These are phyloP conservation scores for Phaeodactylum tricornutum DNA, from an alignment of 108 stramenopile species.

Conservation along the genomic window DNA sequence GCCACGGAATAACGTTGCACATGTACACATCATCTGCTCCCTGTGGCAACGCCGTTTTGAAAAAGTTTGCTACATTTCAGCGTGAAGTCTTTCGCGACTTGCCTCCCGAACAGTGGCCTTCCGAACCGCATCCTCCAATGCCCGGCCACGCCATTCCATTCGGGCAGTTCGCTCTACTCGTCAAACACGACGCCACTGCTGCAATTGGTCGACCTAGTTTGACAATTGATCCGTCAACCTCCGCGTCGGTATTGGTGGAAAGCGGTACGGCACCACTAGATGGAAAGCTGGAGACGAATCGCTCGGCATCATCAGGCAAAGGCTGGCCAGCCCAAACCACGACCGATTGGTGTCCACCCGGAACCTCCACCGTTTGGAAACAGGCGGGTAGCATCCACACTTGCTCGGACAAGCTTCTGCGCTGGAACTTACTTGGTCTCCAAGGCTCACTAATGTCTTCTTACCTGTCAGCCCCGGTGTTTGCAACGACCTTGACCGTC, in stretches of 20 bases:
- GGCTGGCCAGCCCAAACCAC: slow-evolving; percentile 53
- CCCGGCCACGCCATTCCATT: slow-evolving; percentile 45
- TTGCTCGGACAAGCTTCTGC: slow-evolving; percentile 73
- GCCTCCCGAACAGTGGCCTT: slow-evolving; percentile 70
- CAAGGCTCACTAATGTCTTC: slow-evolving; percentile 68
- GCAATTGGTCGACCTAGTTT: no score
- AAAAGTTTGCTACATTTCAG: slow-evolving; percentile 73
- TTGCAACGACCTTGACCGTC: slow-evolving; percentile 59
- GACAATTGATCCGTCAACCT: no score
- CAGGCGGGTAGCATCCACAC: slow-evolving; percentile 39
- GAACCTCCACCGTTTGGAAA: slow-evolving; percentile 45
- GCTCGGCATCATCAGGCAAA: no score
- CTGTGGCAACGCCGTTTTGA: slow-evolving; percentile 78
- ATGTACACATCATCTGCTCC: slow-evolving; percentile 80
- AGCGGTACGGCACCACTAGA: neutral
- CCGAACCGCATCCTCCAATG: slow-evolving; percentile 33
- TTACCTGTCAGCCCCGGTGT: slow-evolving; percentile 40
- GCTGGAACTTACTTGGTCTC: slow-evolving; percentile 74
- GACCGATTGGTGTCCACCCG: slow-evolving; percentile 84
- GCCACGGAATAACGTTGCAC: slow-evolving; percentile 56
- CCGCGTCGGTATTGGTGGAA: neutral
- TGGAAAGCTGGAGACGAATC: neutral
- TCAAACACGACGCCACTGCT: slow-evolving; percentile 44
- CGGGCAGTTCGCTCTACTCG: slow-evolving; percentile 66
- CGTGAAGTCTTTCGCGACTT: slow-evolving; percentile 63